These are phyloP conservation scores for Fusarium paranaense DNA, from an alignment of 2,329 filamentous ascomycete species.

Conservation along the genomic window DNA sequence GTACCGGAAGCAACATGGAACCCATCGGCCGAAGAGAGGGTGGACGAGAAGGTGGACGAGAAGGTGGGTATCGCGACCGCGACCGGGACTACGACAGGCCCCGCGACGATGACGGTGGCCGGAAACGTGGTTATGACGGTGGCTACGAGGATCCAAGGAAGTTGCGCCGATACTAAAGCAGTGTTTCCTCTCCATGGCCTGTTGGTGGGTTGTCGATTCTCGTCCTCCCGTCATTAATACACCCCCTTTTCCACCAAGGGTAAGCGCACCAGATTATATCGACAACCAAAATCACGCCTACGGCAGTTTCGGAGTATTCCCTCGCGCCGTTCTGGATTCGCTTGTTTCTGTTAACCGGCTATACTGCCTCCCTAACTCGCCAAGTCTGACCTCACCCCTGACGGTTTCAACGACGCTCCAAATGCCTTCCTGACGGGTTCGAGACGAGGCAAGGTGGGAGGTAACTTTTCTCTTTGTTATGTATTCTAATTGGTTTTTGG, in stretches of 20 bases:
- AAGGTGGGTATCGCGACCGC: conserved; percentile 66
- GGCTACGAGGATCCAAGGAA: conserved; percentile 82
- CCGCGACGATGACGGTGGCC: conserved; percentile 65
- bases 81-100: conserved; percentile 66
- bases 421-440: conserved; percentile 12
- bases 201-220: conserved; percentile 42
- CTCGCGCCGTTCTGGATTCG: not conserved
- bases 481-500: conserved; percentile 46
- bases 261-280: conserved; percentile 27
- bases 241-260: conserved; percentile 37
- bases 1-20: conserved; percentile 84
- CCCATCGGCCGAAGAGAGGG: conserved; percentile 73
- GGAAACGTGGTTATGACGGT: conserved; percentile 81
- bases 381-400: conserved; percentile 8
- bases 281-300: conserved; percentile 10
- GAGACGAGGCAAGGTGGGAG: conserved; percentile 36
- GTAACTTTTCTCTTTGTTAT: conserved; percentile 40
- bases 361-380: conserved; percentile 14
- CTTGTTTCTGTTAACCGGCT: conserved; percentile 1
- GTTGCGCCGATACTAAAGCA: conserved; percentile 68
- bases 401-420: not conserved
- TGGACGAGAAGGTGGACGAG: conserved; percentile 54
- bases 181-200: conserved; percentile 14
- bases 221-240: conserved; percentile 34
- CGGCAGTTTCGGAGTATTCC: not conserved